Evolutionary conservation across 768 basidiomycete genomes (phyloP).

Genomic region (Lentinula edodes): DNA sequence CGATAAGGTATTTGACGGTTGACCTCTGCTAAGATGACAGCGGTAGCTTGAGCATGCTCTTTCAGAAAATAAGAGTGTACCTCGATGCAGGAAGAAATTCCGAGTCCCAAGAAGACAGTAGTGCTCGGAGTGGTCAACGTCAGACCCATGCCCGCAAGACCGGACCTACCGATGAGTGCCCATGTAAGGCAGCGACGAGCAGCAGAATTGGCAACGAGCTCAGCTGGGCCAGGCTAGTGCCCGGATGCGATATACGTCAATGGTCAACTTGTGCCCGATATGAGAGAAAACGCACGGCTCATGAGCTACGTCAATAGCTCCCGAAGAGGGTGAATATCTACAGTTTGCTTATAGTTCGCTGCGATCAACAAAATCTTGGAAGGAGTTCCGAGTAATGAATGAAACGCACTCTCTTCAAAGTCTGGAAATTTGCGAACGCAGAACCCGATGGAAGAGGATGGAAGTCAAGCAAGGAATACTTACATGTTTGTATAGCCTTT

Average conservation of each 20-base stretch:
- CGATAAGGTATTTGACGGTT: slow-evolving; percentile 18
- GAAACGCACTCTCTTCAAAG: background rate
- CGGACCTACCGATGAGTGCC: slow-evolving; percentile 21
- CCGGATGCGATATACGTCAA: slow-evolving; percentile 18
- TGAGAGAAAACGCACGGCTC: slow-evolving; percentile 13
- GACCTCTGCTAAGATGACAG: slow-evolving; percentile 26
- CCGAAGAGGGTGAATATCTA: slow-evolving; percentile 33
- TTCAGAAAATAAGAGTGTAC: slow-evolving; percentile 38
- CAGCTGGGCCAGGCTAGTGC: slow-evolving; percentile 36
- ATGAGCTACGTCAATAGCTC: slow-evolving; percentile 38
- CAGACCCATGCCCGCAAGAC: slow-evolving; percentile 33
- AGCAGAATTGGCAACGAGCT: background rate
- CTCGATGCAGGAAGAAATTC: slow-evolving; percentile 24
- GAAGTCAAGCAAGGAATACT: slow-evolving; percentile 6
- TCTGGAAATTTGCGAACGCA: background rate
- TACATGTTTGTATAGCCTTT: slow-evolving; percentile 29
- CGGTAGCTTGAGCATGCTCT: slow-evolving; percentile 26
- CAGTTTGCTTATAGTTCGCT: slow-evolving; percentile 24
- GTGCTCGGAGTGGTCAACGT: slow-evolving; percentile 22
- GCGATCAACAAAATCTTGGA: too few species aligned
- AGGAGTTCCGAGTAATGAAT: too few species aligned
- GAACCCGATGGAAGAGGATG: background rate
- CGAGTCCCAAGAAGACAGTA: slow-evolving; percentile 41
- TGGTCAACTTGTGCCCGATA: background rate
- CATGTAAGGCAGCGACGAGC: background rate